Conservation (phyloP, 805 yeast genomes). For the Candida tallmaniae region DNA sequence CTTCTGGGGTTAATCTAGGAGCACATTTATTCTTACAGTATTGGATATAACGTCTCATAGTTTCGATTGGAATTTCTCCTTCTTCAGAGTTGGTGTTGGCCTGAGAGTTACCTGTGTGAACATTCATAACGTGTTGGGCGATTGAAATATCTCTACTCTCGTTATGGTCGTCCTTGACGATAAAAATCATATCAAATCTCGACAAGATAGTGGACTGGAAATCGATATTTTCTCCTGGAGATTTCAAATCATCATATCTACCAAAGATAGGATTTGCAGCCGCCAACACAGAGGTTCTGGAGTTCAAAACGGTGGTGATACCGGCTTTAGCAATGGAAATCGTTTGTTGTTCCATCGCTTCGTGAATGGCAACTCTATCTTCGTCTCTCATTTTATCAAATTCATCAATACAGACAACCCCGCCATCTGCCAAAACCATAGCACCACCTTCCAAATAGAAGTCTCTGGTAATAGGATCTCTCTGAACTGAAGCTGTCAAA, state of each 20-base stretch:
- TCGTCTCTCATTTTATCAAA: conserved; percentile 99
- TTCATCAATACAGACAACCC: conserved; percentile 98
- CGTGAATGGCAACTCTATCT: conserved; percentile 98
- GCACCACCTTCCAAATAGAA: conserved; percentile 99
- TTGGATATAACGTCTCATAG: conserved; percentile 88
- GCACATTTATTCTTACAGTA: conserved; percentile 90
- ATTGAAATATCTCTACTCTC: conserved; percentile 79
- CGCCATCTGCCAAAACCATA: conserved; percentile 99
- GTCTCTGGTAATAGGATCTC: conserved; percentile 84
- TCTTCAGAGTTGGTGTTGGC: conserved; percentile 48
- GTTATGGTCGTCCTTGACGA: conserved; percentile 93
- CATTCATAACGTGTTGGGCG: conserved; percentile 92
- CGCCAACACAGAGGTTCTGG: conserved; percentile 93
- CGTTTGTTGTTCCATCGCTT: conserved; percentile 99
- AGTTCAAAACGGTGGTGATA: conserved; percentile 91
- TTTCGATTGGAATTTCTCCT: conserved; percentile 85
- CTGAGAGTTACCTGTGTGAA: conserved; percentile 71
- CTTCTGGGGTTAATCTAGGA: conserved; percentile 83
- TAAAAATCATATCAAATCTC: conserved; percentile 97
- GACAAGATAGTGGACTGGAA: conserved; percentile 96
- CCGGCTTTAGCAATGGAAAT: conserved; percentile 99
- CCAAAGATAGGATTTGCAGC: conserved; percentile 99
- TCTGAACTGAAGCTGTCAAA: conserved; percentile 94
- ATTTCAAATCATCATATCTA: conserved; percentile 89
- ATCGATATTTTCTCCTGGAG: conserved; percentile 97